Evolutionary conservation across 495 filamentous ascomycete species (phyloP).

Genomic region (Podospora bellae-mahoneyi): DNA sequence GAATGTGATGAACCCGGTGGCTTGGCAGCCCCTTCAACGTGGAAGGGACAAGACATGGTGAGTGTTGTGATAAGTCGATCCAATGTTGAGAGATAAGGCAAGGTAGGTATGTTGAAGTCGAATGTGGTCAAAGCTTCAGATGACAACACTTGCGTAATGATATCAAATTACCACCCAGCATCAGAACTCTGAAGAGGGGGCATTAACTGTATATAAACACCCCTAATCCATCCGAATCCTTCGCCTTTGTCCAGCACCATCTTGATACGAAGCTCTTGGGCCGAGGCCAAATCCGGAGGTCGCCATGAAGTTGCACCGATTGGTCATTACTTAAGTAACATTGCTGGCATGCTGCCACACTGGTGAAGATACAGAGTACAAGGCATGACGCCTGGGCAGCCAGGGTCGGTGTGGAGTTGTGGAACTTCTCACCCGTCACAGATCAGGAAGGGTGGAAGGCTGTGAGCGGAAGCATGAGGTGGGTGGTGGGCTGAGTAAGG

Average conservation of each 20-base stretch:
- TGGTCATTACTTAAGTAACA: background rate
- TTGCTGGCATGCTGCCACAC: background rate
- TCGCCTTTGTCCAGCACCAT: background rate
- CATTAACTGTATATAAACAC: background rate
- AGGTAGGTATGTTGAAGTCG: background rate
- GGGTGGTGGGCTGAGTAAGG: background rate
- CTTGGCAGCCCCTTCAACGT: background rate
- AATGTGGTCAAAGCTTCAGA: background rate
- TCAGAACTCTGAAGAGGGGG: background rate
- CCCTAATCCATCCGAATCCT: background rate
- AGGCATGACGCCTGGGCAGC: background rate
- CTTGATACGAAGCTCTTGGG: background rate
- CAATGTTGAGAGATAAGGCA: background rate
- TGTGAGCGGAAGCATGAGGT: background rate
- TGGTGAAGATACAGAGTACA: background rate
- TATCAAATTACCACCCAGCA: background rate
- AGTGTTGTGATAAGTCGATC: background rate
- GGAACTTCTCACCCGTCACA: no score
- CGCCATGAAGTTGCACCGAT: background rate
- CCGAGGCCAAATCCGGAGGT: background rate
- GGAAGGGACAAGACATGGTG: constrained; percentile 9
- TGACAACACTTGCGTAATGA: background rate
- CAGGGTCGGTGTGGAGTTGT: background rate
- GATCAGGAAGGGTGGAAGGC: no score
- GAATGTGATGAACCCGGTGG: background rate